phyloP scores from a whole-genome alignment of 768 basidiomycete species.

The Pisolithus sp. region DNA sequence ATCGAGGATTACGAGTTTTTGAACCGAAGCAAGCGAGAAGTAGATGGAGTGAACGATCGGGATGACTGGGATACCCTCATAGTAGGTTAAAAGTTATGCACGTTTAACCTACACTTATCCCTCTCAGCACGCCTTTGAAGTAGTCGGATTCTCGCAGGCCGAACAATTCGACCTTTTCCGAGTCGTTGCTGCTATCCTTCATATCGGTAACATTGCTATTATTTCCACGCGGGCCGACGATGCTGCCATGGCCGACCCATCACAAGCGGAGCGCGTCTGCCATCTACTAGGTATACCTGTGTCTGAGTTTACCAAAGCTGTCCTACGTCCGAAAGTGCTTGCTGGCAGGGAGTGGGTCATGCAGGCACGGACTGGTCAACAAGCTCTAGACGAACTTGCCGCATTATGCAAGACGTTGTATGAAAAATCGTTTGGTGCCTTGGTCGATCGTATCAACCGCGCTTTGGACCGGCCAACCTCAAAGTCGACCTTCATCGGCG shows the following conservation, averaged over 20 bases:
- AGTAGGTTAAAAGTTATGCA: conserved; percentile 32
- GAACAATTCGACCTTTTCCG: conserved; percentile 94
- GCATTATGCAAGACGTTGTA: conserved; percentile 93
- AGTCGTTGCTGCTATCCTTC: conserved; percentile 88
- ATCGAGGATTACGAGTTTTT: conserved; percentile 86
- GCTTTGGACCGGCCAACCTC: conserved; percentile 90
- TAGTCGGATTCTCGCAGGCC: conserved; percentile 76
- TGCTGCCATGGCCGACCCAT: conserved; percentile 68
- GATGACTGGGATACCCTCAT: conserved; percentile 82
- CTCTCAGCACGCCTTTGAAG: conserved; percentile 68
- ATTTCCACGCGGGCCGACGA: conserved; percentile 74
- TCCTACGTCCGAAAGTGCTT: conserved; percentile 83
- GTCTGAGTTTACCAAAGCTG: conserved; percentile 81
- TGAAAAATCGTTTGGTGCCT: conserved; percentile 90
- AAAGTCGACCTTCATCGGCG: conserved; percentile 93
- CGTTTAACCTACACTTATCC: neutral
- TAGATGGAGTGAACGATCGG: conserved; percentile 92
- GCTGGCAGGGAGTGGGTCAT: conserved; percentile 97
- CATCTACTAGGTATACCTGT: conserved; percentile 87
- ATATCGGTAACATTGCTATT: conserved; percentile 90
- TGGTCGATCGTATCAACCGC: conserved; percentile 93
- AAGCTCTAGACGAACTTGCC: conserved; percentile 88
- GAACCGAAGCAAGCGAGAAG: conserved; percentile 80
- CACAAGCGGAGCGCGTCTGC: conserved; percentile 85
- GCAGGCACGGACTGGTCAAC: conserved; percentile 84